Evolutionary conservation across 2,329 filamentous ascomycete species (phyloP), one percentile per base, ranked within the genome.

Genomic region (Phyllosticta paracitricarpa): DNA sequence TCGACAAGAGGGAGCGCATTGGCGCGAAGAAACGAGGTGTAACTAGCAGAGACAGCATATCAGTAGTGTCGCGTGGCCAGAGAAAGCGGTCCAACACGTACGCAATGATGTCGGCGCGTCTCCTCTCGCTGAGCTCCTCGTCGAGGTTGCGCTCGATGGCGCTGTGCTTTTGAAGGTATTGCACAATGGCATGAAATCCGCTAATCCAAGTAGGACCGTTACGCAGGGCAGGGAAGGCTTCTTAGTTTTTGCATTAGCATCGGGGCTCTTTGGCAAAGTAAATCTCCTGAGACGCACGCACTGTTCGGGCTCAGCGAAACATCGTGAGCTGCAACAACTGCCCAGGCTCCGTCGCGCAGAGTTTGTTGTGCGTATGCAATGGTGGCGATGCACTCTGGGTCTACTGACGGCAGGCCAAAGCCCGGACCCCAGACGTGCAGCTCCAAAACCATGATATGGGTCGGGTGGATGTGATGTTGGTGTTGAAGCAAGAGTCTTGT

Each of bases 381-480:
- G 53, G 88, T 81, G 28, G 92, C 92, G 63, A 96, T 84, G 71
- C 92, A 97, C 78, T 96, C 89, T 54, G 93, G 81, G 70, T 97
- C 92, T 68, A 97, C 88, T 53, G 94, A 97, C 14, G 93, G 87
- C 54, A 97, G 83, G 51, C 86, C 86, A 73, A 96, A 96, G 51
- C 89, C 92, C 60, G 91, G 87, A 57, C 92, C 92, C 88, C 92
- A 96, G 70, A 96, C 83, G 76, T 96, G 89, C 63, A 99, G 83
- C 76, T 93, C 84, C 56, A 91, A 76, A 65, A 84, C 79, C 79
- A 61, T 62, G 19, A 51, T 61, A 28, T 61, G 51, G 58, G 58
- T n/a, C 57, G 51, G 58, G 58, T n/a, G 25, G 52, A 2, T 60
- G 58, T 25, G 10, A 14, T 12, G 33, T 2, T 58, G 60, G 51